Evolutionary conservation across 2,329 filamentous ascomycete species (phyloP), one percentile per base, ranked within the genome.

Genomic region (Sporothrix pallida): DNA sequence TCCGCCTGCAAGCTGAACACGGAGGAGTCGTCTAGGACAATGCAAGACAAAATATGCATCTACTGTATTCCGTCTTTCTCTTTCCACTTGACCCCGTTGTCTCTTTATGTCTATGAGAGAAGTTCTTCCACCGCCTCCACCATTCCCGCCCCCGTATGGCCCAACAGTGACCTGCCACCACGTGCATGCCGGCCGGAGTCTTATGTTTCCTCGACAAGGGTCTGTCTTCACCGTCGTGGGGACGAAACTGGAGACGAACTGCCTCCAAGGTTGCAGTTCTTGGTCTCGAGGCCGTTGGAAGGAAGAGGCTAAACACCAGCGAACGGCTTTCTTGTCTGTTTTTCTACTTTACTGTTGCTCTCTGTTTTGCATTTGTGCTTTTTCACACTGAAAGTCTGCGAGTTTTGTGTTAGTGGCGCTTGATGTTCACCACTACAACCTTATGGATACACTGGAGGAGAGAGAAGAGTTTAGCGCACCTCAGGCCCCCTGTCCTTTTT

Each of bases 161-260:
- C 58, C 58, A 62, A 44, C 31, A 62, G 60, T 17, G 8, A 20
- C 60, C 60, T 58, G 37, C 37, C 60, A 63, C n/a, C 44, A 67
- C 42, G 3, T 67, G 62, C 37, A 44, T 67, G 42, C 62, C 42
- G 62, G 42, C 8, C 62, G 44, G 62, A 37, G 31, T 12, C 2
- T 12, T 17, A 23, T 67, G 12, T 20, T 5, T 46, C n/a, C 8
- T 31, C 50, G 5, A 17, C 37, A 3, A 20, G 37, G 37, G 17
- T 3, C 17, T n/a, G 12, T 17, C n/a, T 31, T 44, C 31, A 62
- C 31, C 31, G 58, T 62, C 58, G 58, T 62, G 58, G 58, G n/a
- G 31, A 62, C 58, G n/a, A n/a, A 42, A 13, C 17, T 62, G 58
- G 58, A 44, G 31, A 62, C 58, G n/a, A n/a, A 42, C 26, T 37